phyloP scores from a whole-genome alignment of 106 monocot species.

The Cymbidium sinense region DNA sequence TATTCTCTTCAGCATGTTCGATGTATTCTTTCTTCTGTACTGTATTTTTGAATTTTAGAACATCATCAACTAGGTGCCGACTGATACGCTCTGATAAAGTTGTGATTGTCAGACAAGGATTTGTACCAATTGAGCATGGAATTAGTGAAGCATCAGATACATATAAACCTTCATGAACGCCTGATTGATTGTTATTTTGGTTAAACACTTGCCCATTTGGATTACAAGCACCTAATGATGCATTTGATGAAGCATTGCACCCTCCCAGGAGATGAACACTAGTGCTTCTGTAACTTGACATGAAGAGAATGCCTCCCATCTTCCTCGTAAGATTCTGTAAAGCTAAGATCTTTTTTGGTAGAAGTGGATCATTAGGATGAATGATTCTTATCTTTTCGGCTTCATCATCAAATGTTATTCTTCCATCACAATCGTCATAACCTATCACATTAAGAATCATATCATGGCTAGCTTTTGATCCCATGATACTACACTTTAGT shows the following conservation, averaged over 20 bases:
- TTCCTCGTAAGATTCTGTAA: conserved; percentile 28
- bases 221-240: conserved; percentile 25
- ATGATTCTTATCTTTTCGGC: conserved; percentile 15
- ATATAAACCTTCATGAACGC: conserved; percentile 30
- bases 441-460: conserved; percentile 33
- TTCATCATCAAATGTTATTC: conserved; percentile 26
- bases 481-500: conserved; percentile 20
- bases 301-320: conserved; percentile 37
- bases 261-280: conserved; percentile 39
- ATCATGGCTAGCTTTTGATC: conserved; percentile 15
- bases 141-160: conserved; percentile 35
- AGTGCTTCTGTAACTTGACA: conserved; percentile 33
- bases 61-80: conserved; percentile 18
- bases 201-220: conserved; percentile 20
- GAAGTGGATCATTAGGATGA: conserved; percentile 27
- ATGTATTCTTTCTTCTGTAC: neutral
- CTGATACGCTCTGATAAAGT: conserved; percentile 22
- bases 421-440: conserved; percentile 21
- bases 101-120: conserved; percentile 30
- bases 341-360: conserved; percentile 29
- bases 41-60: conserved; percentile 15
- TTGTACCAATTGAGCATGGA: conserved; percentile 35
- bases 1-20: neutral
- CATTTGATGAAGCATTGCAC: conserved; percentile 27
- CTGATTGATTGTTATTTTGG: neutral